Evolutionary conservation across 192 early-diverging fungal genomes (phyloP), one percentile per base, ranked within the genome.

Genomic region (Coemansia sp.): DNA sequence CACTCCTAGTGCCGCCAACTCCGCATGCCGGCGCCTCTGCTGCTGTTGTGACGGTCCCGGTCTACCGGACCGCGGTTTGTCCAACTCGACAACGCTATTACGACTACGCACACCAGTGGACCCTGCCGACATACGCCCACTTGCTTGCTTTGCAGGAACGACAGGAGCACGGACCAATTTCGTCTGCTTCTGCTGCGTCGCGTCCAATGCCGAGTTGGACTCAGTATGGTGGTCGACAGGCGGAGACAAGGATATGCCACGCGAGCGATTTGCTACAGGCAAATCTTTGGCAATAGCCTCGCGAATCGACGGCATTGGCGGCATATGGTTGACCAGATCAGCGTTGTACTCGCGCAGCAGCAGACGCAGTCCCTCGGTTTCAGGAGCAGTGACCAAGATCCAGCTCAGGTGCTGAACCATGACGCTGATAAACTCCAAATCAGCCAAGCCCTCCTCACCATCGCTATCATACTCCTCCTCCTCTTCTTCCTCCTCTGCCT

Each of bases 341-440:
- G 40, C 87, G 83, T 57, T 97, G 91, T 69, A 97, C 65, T 89
- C 91, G 61, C 92, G 93, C 13, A 99, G 69, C 24, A 92, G 79
- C 43, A 90, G 86, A 22, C 98, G 80, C 62, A 99, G 75, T 44
- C 92, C 91, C 8, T 89, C 83, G 9, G 97, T 83, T 70, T 99
- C 98, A 2, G 96, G 92, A 0, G 97, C 91, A 1, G 98, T 99
- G 29, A 98, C 92, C 15, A 99, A 83, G 49, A 99, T 97, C 63
- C 96, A 92, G 80, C 96, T 97, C 62, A 99, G 83, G 57, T 97
- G 97, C 83, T 98, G 96, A 4, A 99, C 94, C 97, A 99, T 99
- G 3, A 90, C 93, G 65, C 91, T 92, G 7, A 95, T 92, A 87
- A 98, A 99, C 49, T 98, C 98, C 16, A 80, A 66, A 39, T 83